phyloP scores from a whole-genome alignment of 192 early-diverging fungal species.

The Chytriomyces sp. region DNA sequence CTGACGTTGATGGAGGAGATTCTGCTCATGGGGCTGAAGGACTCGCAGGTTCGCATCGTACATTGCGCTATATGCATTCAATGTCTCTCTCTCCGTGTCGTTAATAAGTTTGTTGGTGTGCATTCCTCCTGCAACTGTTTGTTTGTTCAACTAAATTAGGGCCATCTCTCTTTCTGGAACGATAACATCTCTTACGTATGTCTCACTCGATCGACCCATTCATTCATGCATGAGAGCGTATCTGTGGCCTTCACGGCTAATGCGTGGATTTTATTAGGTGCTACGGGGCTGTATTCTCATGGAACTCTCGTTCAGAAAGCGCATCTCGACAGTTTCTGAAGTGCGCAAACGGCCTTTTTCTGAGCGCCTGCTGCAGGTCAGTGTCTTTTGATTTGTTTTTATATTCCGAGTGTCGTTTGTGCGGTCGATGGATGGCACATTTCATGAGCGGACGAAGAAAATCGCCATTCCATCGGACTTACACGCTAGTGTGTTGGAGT shows the following conservation, averaged over 20 bases:
- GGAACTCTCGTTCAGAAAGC: constrained; percentile 90
- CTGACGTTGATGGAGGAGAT: constrained; percentile 98
- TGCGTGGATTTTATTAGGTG: constrained; percentile 50
- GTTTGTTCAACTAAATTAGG: constrained; percentile 56
- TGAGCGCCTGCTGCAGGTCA: constrained; percentile 81
- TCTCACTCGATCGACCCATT: neutral
- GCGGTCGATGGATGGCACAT: neutral
- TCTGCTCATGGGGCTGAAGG: constrained; percentile 91
- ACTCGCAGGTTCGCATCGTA: constrained; percentile 69
- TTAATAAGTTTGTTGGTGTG: neutral
- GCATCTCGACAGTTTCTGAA: constrained; percentile 88
- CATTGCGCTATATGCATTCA: constrained; percentile 65
- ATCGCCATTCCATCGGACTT: no score
- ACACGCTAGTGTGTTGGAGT: no score
- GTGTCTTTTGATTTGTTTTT: neutral
- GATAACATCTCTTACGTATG: constrained; percentile 92
- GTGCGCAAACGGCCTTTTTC: constrained; percentile 74
- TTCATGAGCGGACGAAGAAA: no score
- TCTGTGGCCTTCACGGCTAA: neutral
- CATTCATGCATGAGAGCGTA: neutral
- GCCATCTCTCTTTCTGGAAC: constrained; percentile 98
- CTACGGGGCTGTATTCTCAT: constrained; percentile 94
- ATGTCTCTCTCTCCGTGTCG: constrained; percentile 80
- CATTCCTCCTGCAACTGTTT: neutral
- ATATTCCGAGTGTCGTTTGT: neutral